Base-by-base conservation (phyloP, 2,329 filamentous ascomycete genomes). In the Diaporthe velutina region DNA sequence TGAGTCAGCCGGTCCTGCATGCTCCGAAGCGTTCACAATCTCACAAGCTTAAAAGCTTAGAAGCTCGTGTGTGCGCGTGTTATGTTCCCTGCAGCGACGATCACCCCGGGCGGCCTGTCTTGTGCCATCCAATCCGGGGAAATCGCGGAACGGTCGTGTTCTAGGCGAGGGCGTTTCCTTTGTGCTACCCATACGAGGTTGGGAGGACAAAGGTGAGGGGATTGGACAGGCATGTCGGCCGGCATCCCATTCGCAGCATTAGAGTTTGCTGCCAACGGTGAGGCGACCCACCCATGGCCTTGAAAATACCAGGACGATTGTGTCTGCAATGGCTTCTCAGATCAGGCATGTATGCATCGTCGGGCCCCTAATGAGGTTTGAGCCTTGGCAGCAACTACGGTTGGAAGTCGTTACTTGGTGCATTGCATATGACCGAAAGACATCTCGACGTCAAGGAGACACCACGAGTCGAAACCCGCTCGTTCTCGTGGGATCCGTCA, bases 51-150 rank as follows among this genome's bases (percentile, higher is more conserved):
- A 48, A 3, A 22, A 22, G 22, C 38, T 64, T 40, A 48, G 6
- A 22, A 22, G 22, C 38, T 64, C 60, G 40, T 72, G n/a, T 64
- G 45, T 5, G 30, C 25, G 45, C n/a, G 45, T n/a, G 70, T 22
- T 40, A 57, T 19, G 33, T 30, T 25, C 57, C 45, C 57, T 64
- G 70, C 57, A 72, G 70, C 38, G 70, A 54, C 35, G 57, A 58
- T 72, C 70, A 52, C 35, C 28, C 42, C 45, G 58, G 42, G 57
- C 57, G 48, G n/a, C 55, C 70, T 42, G 70, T 60, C 33, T 40
- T 64, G 25, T 72, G 33, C 19, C 45, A 33, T 17, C 25, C 60
- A 13, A 30, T 10, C 70, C 57, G 28, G 35, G 45, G 28, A 40
- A 72, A 50, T 64, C 70, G 45, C 58, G 57, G 33, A 8, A 64